These are phyloP conservation scores for Pseudogymnoascus sp. DNA, from an alignment of 2,329 filamentous ascomycete species.

Conservation along the genomic window DNA sequence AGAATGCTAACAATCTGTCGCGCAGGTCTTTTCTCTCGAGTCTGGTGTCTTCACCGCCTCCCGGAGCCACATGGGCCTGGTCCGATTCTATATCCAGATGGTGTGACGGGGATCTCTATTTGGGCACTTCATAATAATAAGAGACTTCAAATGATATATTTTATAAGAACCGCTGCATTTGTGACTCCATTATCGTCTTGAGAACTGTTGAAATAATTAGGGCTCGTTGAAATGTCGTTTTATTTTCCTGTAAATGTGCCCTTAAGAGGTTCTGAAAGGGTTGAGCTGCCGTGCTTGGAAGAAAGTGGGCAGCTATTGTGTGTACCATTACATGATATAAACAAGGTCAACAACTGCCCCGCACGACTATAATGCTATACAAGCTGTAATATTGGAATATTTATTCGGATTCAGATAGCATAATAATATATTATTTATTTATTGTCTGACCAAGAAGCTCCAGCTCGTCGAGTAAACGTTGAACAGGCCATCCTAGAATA, in stretches of 20 bases:
- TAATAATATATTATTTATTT: neutral
- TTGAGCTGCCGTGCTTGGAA: neutral
- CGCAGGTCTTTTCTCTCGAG: neutral
- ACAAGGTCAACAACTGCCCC: conserved; percentile 1
- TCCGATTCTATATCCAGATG: neutral
- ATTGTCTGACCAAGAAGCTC: neutral
- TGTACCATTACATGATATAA: conserved; percentile 1
- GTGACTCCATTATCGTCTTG: neutral
- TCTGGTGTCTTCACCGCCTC: neutral
- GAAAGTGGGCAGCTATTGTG: neutral
- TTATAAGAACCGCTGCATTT: neutral
- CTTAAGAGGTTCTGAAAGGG: neutral
- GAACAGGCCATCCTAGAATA: conserved; percentile 3
- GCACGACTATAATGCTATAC: conserved; percentile 1
- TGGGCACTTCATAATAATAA: neutral
- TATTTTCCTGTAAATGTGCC: neutral
- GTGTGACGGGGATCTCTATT: neutral
- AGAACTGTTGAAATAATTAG: neutral
- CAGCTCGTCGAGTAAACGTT: neutral
- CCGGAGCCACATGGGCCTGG: neutral
- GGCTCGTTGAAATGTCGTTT: neutral
- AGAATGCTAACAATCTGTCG: conserved; percentile 4
- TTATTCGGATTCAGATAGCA: neutral
- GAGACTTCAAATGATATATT: neutral
- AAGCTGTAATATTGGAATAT: neutral